Base-by-base conservation (phyloP, 805 yeast species). In the Priceomyces fermenticarens region DNA sequence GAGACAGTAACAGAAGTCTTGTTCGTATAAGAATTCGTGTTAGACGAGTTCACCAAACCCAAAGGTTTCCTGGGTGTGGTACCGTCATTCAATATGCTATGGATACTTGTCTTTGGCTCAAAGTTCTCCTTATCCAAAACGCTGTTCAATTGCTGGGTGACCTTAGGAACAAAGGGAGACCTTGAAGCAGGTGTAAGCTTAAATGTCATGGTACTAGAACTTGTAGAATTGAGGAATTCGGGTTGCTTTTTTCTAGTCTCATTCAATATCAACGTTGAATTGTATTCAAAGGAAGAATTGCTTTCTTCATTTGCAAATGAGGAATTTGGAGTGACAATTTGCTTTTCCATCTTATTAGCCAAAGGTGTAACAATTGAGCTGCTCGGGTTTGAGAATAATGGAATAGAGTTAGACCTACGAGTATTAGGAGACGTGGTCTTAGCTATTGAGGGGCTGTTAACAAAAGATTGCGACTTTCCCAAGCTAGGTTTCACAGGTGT, bases 161-260 rank as follows among this genome's bases (percentile, higher is more conserved):
- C 14, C 30, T 30, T 39, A 2, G 41, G 29, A 13, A 17, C 25
- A 11, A 34, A 27, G 10, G 37, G 30, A 20, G 52, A 43, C 32
- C 45, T 37, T 46, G 60, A 55, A 20, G 54, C 44, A 20, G 64
- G 61, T 23, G 57, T 54, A 52, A 65, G 57, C 43, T 65, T 65
- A 51, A 65, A 64, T 2, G 70, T 65, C 63, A 57, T 62, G 12
- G 68, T 63, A 5, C 59, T 52, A 27, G 63, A 49, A 25, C 44
- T 54, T 14, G 41, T 49, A 3, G 65, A 56, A 48, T 63, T 63
- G 27, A 63, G 54, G 28, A 51, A 52, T 15, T 41, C 42, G 9
- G 70, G 70, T 44, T 64, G 69, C 46, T 63, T 63, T 47, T 64
- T 63, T 26, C 55, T 60, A n/a, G 65, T 63, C 47, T 63, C 44